Conservation (phyloP, 805 yeast species). For the Candida ovalis region DNA sequence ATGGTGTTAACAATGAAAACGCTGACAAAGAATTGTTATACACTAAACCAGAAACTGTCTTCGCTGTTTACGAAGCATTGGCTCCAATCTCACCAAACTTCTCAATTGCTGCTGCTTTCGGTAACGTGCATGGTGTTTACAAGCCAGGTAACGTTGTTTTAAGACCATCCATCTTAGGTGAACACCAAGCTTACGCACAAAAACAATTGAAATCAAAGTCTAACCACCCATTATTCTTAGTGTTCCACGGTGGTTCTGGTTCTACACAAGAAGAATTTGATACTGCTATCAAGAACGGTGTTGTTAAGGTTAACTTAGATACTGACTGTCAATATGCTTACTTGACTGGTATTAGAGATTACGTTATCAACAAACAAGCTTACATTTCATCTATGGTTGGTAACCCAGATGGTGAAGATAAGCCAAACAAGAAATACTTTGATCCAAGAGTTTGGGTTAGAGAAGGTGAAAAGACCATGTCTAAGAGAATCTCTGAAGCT, state of each 20-base stretch:
- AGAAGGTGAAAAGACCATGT: conserved; percentile 99
- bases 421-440: conserved; percentile 99
- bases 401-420: conserved; percentile 98
- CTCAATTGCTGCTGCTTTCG: conserved; percentile 99
- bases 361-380: conserved; percentile 93
- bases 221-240: conserved; percentile 81
- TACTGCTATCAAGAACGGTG: conserved; percentile 89
- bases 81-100: conserved; percentile 92
- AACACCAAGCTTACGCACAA: conserved; percentile 88
- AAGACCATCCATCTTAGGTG: conserved; percentile 90
- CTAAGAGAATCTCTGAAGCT: conserved; percentile 78
- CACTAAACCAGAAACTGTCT: conserved; percentile 95
- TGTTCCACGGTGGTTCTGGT: conserved; percentile 99
- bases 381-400: conserved; percentile 87
- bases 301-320: conserved; percentile 98
- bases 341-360: conserved; percentile 96
- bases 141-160: conserved; percentile 97
- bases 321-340: conserved; percentile 99
- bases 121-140: conserved; percentile 99
- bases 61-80: conserved; percentile 84
- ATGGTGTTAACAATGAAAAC: conserved; percentile 98
- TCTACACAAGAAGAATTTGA: conserved; percentile 88
- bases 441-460: conserved; percentile 99
- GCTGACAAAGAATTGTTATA: conserved; percentile 83
- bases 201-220: conserved; percentile 51